Conservation (phyloP, 192 early-diverging fungal species). For the Hyaloraphidium curvatum region DNA sequence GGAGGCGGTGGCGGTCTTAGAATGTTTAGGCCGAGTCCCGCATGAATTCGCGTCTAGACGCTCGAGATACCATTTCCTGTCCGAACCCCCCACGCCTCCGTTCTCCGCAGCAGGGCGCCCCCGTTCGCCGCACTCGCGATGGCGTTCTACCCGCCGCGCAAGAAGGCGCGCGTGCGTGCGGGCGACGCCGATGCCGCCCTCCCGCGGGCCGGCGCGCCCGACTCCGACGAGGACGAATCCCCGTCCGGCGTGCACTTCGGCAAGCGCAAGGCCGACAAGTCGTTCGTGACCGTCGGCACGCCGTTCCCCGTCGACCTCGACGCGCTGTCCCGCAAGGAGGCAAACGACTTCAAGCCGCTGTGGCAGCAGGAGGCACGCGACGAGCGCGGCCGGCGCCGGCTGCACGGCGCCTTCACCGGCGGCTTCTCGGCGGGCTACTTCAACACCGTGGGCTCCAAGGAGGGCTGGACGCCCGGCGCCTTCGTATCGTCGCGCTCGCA, state of each 20-base stretch:
- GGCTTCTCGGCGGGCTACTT: conserved; percentile 90
- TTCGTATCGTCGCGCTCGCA: conserved; percentile 59
- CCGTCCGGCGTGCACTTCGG: too few relatives aligned
- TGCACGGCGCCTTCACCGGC: conserved; percentile 85
- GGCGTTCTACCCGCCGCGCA: too few relatives aligned
- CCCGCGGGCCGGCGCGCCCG: neutral
- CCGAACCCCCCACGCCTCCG: too few relatives aligned
- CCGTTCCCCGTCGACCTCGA: conserved; percentile 14
- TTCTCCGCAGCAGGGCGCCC: too few relatives aligned
- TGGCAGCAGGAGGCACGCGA: conserved; percentile 23
- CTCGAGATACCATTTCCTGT: too few relatives aligned
- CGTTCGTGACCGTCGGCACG: conserved; percentile 15
- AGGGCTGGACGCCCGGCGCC: conserved; percentile 48
- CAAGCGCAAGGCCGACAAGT: conserved; percentile 1
- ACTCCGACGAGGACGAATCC: conserved; percentile 3
- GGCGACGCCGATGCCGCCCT: too few relatives aligned
- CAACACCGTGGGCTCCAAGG: conserved; percentile 90
- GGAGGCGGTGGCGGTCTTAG: too few relatives aligned
- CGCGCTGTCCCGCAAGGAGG: conserved; percentile 22
- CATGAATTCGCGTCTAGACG: too few relatives aligned
- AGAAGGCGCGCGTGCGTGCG: too few relatives aligned
- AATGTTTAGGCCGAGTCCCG: too few relatives aligned
- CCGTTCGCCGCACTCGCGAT: too few relatives aligned
- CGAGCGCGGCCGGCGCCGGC: conserved; percentile 46
- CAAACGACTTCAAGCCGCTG: conserved; percentile 26